These are phyloP conservation scores for Secale cereale DNA, from an alignment of 176 grass and related monocot genomes.

Conservation along the genomic window DNA sequence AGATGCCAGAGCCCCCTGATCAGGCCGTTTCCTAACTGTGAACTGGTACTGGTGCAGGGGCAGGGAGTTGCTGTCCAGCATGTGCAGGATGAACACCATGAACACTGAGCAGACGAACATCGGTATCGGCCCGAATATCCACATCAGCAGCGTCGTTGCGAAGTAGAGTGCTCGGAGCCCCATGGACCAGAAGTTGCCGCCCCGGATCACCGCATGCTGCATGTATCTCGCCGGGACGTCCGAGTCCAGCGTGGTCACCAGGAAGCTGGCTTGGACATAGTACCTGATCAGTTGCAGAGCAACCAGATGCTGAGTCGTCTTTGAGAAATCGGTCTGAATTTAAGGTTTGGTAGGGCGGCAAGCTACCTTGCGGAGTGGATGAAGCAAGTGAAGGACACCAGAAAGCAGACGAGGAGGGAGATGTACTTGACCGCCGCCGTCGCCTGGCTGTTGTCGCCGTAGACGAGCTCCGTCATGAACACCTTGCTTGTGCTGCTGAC, in stretches of 20 bases:
- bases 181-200: constrained; percentile 81
- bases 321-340: not conserved
- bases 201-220: constrained; percentile 66
- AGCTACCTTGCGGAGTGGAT: constrained; percentile 75
- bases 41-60: constrained; percentile 79
- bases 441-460: constrained; percentile 64
- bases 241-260: constrained; percentile 73
- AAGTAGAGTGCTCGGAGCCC: constrained; percentile 85
- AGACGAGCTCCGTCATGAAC: constrained; percentile 77
- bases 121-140: constrained; percentile 82
- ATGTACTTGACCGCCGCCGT: constrained; percentile 89
- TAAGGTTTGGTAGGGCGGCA: not conserved
- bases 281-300: constrained; percentile 36
- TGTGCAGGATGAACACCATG: constrained; percentile 74
- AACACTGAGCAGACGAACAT: constrained; percentile 75
- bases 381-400: constrained; percentile 92
- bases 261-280: constrained; percentile 91
- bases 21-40: constrained; percentile 20
- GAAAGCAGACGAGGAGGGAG: constrained; percentile 80
- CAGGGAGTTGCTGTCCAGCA: constrained; percentile 73
- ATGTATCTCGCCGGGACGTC: constrained; percentile 77
- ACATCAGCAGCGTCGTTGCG: constrained; percentile 76
- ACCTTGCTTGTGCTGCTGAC: constrained; percentile 67
- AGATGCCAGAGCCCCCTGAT: constrained; percentile 3
- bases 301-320: not conserved